Percentiles rank a stretch among this genome's conserved stretches.
Conservation (phyloP, 2,329 filamentous ascomycete species). For the Trichophyton verrucosum region DNA sequence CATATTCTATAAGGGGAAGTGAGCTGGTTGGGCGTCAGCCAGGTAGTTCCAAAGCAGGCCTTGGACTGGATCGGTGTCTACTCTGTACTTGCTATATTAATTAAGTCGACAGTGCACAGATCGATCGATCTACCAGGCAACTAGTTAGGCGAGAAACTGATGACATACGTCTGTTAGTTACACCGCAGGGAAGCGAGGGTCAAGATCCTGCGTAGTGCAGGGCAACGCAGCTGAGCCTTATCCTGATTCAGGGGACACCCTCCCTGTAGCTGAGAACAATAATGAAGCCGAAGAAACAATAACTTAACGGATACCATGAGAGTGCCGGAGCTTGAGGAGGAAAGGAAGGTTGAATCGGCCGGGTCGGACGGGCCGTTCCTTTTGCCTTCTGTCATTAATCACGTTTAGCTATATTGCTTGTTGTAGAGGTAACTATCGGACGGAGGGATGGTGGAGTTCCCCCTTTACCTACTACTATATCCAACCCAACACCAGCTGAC, state of each 20-base stretch:
- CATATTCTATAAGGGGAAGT: neutral
- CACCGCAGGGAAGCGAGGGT: neutral
- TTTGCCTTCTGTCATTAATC: neutral
- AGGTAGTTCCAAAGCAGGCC: neutral
- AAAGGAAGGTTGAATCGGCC: neutral
- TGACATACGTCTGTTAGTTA: constrained; percentile 1
- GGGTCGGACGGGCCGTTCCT: constrained; percentile 1
- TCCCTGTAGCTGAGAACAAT: neutral
- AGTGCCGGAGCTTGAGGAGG: neutral
- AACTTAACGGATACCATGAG: neutral
- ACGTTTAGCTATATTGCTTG: neutral
- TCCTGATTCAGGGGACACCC: neutral
- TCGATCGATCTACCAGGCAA: neutral
- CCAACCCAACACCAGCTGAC: no score
- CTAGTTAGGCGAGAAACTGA: neutral
- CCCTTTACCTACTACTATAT: neutral
- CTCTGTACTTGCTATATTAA: neutral
- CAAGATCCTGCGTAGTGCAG: neutral
- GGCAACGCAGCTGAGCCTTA: neutral
- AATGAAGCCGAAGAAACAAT: neutral
- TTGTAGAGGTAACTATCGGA: neutral
- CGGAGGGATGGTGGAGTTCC: neutral
- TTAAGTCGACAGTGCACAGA: neutral
- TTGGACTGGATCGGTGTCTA: neutral
- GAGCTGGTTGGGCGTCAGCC: neutral